Evolutionary conservation across 2,329 filamentous ascomycete genomes (phyloP).

Genomic region (Paecilomyces sp.): DNA sequence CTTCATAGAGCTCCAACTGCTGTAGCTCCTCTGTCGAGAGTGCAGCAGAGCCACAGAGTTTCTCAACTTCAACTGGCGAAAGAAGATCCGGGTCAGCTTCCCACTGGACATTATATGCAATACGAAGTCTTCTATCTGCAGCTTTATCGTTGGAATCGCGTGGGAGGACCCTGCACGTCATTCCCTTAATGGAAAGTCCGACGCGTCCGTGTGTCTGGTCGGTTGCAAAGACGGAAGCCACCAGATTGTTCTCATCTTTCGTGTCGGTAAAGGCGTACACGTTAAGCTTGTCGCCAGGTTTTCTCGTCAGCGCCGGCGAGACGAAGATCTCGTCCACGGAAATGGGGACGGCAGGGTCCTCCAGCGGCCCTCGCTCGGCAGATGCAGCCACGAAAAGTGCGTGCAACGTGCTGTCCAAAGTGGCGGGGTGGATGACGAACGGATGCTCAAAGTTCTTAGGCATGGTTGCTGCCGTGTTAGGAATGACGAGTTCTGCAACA

Average conservation of each 20-base stretch:
- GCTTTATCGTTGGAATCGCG: too few relatives aligned
- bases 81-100: not conserved
- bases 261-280: not conserved
- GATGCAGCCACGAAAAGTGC: conserved; percentile 3
- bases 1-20: not conserved
- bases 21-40: not conserved
- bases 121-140: too few relatives aligned
- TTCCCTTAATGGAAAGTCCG: too few relatives aligned
- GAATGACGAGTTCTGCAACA: conserved; percentile 5
- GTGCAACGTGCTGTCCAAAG: conserved; percentile 12
- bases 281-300: not conserved
- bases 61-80: not conserved
- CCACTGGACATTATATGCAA: not conserved
- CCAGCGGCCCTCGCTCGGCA: not conserved
- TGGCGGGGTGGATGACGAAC: conserved; percentile 12
- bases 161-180: too few relatives aligned
- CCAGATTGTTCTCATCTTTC: too few relatives aligned
- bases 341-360: not conserved
- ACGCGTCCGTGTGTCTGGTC: too few relatives aligned
- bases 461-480: conserved; percentile 9
- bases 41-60: not conserved
- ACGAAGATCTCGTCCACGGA: not conserved
- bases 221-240: too few relatives aligned
- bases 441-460: conserved; percentile 8
- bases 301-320: not conserved